Base-by-base conservation (phyloP, 2,329 filamentous ascomycete genomes). In the Scytalidium sp. region DNA sequence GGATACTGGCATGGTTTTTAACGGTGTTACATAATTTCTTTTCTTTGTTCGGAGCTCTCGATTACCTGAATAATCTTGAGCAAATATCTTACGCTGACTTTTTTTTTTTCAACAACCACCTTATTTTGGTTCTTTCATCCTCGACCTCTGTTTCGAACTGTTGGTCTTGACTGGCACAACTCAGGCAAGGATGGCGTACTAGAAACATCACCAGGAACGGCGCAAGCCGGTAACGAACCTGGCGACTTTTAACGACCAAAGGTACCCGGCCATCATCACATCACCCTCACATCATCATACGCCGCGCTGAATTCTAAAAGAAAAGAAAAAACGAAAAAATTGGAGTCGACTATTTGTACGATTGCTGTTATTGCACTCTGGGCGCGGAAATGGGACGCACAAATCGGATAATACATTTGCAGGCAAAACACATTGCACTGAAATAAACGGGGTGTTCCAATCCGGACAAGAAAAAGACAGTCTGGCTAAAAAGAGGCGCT, bases 1-100 rank as follows among this genome's bases (percentile, higher is more conserved):
- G 52, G 51, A 50, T 46, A 57, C 52, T 54, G 56, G 59, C 58
- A 63, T 63, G 43, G 45, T 56, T 50, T 58, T 56, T 63, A n/a
- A 23, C n/a, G 45, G 59, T 56, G 60, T 43, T 53, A 47, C 45
- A 47, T 55, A 41, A 39, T 55, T 53, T 58, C 49, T 52, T 46
- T 54, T 56, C 23, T 49, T 43, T 48, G 47, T 43, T 32, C 7
- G 25, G 32, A 36, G 32, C 32, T 36, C 17, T 36, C 15, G 25
- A 27, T 27, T 27, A 7, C 7, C 25, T 27, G n/a, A n/a, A n/a
- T n/a, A n/a, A n/a, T n/a, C n/a, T n/a, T n/a, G n/a, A n/a, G n/a
- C n/a, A n/a, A n/a, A n/a, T n/a, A n/a, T n/a, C n/a, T n/a, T 27
- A 13, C 25, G 7, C 25, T 13, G 25, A 27, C 25, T 27, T 27